Percentiles rank a stretch among this genome's conserved stretches.
Evolutionary conservation across 2,329 filamentous ascomycete species (phyloP).

Genomic region (Verticillium dahliae): DNA sequence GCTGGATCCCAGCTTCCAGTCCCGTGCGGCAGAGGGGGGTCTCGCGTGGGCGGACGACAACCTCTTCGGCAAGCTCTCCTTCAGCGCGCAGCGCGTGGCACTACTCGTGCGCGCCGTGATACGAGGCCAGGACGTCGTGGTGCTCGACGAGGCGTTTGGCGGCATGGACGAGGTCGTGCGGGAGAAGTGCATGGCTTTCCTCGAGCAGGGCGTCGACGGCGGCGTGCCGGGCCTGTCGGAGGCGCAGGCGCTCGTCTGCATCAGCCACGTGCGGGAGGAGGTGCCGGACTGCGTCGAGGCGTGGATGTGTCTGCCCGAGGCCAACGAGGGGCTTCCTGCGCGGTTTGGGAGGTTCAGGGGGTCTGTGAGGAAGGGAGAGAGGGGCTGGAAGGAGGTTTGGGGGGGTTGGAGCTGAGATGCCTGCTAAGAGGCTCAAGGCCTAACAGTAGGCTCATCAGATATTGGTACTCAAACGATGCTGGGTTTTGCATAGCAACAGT

Average conservation of each 20-base stretch:
- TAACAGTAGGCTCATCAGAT: too few species aligned
- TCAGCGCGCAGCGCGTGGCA: constrained; percentile 76
- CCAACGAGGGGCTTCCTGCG: constrained; percentile 54
- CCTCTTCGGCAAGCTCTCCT: constrained; percentile 68
- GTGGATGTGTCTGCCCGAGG: constrained; percentile 80
- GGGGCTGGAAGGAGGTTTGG: constrained; percentile 63
- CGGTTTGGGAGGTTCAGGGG: constrained; percentile 59
- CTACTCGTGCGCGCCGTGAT: constrained; percentile 78
- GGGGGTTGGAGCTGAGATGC: constrained; percentile 19
- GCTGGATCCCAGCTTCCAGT: constrained; percentile 49
- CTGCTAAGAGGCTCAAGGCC: too few species aligned
- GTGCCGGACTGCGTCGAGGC: constrained; percentile 77
- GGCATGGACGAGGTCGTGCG: constrained; percentile 76
- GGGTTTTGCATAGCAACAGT: too few species aligned
- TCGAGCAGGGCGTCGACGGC: constrained; percentile 57
- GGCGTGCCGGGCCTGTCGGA: constrained; percentile 55
- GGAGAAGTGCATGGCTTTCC: constrained; percentile 81
- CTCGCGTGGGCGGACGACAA: constrained; percentile 60
- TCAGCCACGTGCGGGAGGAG: constrained; percentile 86
- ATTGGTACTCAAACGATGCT: too few species aligned
- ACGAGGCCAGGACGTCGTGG: constrained; percentile 73
- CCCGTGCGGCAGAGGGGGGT: constrained; percentile 14
- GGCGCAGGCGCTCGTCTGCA: constrained; percentile 79
- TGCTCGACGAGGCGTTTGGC: constrained; percentile 83
- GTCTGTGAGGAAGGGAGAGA: constrained; percentile 49